Base-by-base conservation (phyloP, 1,284 basidiomycete genomes). In the Rhodofomes roseus region DNA sequence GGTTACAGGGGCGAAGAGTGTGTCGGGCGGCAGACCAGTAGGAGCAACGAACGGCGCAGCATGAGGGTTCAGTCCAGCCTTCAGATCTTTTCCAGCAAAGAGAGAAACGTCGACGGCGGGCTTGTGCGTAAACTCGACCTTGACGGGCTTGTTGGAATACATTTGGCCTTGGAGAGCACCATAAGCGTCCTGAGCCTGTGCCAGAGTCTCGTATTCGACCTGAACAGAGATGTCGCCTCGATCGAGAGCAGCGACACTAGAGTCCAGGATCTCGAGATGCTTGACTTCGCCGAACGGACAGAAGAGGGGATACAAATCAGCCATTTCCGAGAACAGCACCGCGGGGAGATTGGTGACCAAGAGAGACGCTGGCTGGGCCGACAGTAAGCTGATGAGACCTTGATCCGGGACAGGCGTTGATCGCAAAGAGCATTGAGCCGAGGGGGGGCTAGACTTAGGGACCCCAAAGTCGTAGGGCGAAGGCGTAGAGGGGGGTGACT, bases 221-320 rank as follows among this genome's bases (percentile, higher is more conserved):
- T 84, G 64, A 55, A 79, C 86, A 34, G 84, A 81, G 48, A 81
- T 76, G 43, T 77, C 80, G 57, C 74, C 74, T 54, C 72, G 70
- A 51, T 73, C 65, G 20, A 78, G 72, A 54, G 78, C 73, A 31
- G 66, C 60, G 14, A 69, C 40, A 27, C 68, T 62, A 56, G 67
- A 52, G 23, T 70, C 67, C 16, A 81, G 57, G 52, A 81, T 71
- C 57, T 76, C 74, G 53, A 91, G 77, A 57, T 80, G 80, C 67
- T 85, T 84, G 67, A 90, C 82, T 27, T 77, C 76, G 34, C 89
- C 89, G 67, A 87, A 91, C 22, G 89, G 89, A 70, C 78, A 83
- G 58, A 92, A 79, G 44, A 91, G 76, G n/a, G 89, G 88, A 54
- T 86, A 79, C 61, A 91, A 72, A 69, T 91, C 89, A 55, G 81